These are phyloP conservation scores for Coleophoma crateriformis DNA, from an alignment of 2,329 filamentous ascomycete genomes.

Conservation along the genomic window DNA sequence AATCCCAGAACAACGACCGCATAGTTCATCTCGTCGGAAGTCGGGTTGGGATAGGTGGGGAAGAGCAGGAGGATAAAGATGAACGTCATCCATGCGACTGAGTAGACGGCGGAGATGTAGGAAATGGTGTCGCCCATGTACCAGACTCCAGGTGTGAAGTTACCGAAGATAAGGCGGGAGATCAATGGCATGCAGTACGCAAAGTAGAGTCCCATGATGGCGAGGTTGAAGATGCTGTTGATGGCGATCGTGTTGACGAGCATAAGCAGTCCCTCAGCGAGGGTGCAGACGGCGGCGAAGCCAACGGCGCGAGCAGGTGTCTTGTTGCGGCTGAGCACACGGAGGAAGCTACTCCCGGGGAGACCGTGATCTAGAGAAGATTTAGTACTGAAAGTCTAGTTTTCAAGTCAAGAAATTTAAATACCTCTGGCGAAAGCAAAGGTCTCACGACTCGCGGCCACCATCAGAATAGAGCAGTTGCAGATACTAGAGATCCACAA, in stretches of 20 bases:
- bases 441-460: conserved; percentile 24
- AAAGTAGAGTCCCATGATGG: conserved; percentile 28
- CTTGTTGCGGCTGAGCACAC: conserved; percentile 21
- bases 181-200: conserved; percentile 28
- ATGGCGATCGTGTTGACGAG: conserved; percentile 27
- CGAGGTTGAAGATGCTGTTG: conserved; percentile 27
- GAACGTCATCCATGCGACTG: conserved; percentile 25
- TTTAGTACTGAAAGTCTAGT: not conserved
- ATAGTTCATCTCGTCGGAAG: conserved; percentile 25
- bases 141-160: conserved; percentile 25
- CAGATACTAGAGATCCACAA: conserved; percentile 23
- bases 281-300: conserved; percentile 21
- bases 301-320: conserved; percentile 23
- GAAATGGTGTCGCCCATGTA: conserved; percentile 24
- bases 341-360: conserved; percentile 21
- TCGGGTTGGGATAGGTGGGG: conserved; percentile 17
- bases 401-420: not conserved
- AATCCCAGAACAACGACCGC: conserved; percentile 23
- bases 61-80: conserved; percentile 25
- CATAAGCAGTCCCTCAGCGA: conserved; percentile 26
- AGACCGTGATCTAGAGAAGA: conserved; percentile 22
- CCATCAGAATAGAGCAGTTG: conserved; percentile 27
- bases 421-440: conserved; percentile 26
- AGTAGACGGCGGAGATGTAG: conserved; percentile 19
- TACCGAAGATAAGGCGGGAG: conserved; percentile 18